phyloP scores from a whole-genome alignment of 371 early-diverging fungal genomes.

The Mortierella sp. region DNA sequence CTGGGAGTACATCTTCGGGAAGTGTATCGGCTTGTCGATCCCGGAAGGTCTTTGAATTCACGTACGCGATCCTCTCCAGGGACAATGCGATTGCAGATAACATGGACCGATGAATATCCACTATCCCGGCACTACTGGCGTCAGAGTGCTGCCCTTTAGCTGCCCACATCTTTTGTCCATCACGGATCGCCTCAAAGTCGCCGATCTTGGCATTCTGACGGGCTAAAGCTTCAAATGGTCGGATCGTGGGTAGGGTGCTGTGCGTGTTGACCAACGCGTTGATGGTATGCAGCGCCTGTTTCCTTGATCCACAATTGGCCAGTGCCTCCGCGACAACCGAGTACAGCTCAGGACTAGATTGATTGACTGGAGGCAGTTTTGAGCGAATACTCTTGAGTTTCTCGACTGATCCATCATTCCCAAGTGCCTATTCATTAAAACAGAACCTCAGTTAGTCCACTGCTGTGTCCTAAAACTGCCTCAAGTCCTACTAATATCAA shows the following conservation, averaged over 20 bases:
- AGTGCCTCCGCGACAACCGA: conserved; percentile 29
- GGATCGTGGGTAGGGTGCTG: conserved; percentile 13
- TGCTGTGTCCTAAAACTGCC: no score
- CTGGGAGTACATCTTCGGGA: conserved; percentile 33
- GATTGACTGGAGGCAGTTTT: conserved; percentile 12
- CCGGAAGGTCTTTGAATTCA: conserved; percentile 18
- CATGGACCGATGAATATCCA: conserved; percentile 23
- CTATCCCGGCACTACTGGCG: not conserved
- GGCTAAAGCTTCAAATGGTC: conserved; percentile 27
- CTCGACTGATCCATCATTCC: conserved; percentile 18
- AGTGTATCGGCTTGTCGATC: conserved; percentile 29
- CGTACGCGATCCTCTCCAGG: conserved; percentile 25
- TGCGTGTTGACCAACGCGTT: conserved; percentile 7
- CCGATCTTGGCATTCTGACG: conserved; percentile 36
- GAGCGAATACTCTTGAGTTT: conserved; percentile 14
- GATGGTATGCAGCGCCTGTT: conserved; percentile 20
- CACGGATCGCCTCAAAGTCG: conserved; percentile 33
- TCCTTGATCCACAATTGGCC: conserved; percentile 31
- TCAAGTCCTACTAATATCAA: no score
- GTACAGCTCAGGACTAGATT: conserved; percentile 12
- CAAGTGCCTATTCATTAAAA: conserved; percentile 25
- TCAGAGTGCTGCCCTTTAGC: conserved; percentile 6
- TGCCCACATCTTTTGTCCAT: conserved; percentile 15
- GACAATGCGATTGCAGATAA: conserved; percentile 21
- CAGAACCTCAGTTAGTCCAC: no score